Base-by-base conservation (phyloP, 75 land plant genomes). In the Pseudotsuga menziesii region DNA sequence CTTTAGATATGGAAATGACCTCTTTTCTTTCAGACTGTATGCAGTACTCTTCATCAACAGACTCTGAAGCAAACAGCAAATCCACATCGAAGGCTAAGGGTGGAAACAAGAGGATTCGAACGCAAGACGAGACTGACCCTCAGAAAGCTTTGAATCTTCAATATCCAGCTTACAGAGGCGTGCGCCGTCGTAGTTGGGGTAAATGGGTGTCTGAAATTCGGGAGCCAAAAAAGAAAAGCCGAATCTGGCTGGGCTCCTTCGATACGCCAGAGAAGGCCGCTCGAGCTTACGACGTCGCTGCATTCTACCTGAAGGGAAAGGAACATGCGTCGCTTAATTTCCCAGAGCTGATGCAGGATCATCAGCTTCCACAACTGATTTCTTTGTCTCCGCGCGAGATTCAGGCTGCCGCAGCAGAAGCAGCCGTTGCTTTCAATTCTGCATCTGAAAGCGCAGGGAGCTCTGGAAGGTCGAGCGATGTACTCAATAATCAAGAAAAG, bases 321-420 rank as follows among this genome's bases (percentile, higher is more conserved):
- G 25, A 52, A 39, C 19, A 71, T 63, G 79, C 85, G 19, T 57
- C 13, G 57, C 63, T 84, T 48, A 84, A 84, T 74, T 84, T 84
- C 72, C 85, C 85, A 0, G 76, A 77, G 4, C 57, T 64, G 26
- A 78, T 75, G n/a, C n/a, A n/a, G n/a, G n/a, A n/a, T 12, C 52
- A 23, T n/a, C 27, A 44, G 23, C 44, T 77, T 22, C 78, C 60
- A 20, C 41, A 36, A 23, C 74, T 61, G 5, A 32, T 57, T 32
- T 23, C 73, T 2, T 36, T 56, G 36, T 57, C 76, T 20, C 73
- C 78, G 59, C 56, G 77, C 23, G 57, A 72, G 60, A 80, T 84
- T 58, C 85, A 80, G 76, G 82, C 78, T 5, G 76, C 79, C 2
- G 85, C 85, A 19, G 57, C 78, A 23, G 35, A 61, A 13, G 85